These are phyloP conservation scores for Lodderomyces elongisporus DNA, from an alignment of 1,139 yeast species.

Conservation along the genomic window DNA sequence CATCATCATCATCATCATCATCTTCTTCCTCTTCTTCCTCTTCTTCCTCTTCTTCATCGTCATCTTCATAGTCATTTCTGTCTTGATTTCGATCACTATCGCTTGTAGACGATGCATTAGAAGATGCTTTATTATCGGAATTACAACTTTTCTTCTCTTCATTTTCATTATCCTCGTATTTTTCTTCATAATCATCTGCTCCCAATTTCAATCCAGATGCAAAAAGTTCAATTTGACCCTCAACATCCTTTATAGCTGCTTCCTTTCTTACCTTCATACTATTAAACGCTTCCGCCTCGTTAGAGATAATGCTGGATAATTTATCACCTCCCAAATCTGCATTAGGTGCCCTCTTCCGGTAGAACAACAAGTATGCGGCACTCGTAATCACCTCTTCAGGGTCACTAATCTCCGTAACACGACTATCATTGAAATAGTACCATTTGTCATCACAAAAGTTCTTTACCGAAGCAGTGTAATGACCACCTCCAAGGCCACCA, in stretches of 20 bases:
- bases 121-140: not conserved
- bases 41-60: conserved; percentile 1
- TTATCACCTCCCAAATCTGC: conserved; percentile 34
- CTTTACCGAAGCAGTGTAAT: conserved; percentile 85
- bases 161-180: not conserved
- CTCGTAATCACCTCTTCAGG: conserved; percentile 65
- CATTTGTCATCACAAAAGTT: conserved; percentile 74
- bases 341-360: conserved; percentile 49
- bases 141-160: not conserved
- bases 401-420: conserved; percentile 55
- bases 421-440: conserved; percentile 89
- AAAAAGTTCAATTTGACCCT: conserved; percentile 16
- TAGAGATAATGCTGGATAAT: conserved; percentile 22
- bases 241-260: conserved; percentile 12
- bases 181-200: conserved; percentile 13
- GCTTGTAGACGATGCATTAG: not conserved
- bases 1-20: conserved; percentile 1
- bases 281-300: conserved; percentile 20
- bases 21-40: not conserved
- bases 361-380: conserved; percentile 85
- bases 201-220: conserved; percentile 5
- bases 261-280: conserved; percentile 13
- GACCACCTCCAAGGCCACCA: conserved; percentile 98
- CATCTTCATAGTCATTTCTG: conserved; percentile 1
- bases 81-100: no score